These are phyloP conservation scores for Arthroderma uncinatum DNA, from an alignment of 2,329 filamentous ascomycete species.

Conservation along the genomic window DNA sequence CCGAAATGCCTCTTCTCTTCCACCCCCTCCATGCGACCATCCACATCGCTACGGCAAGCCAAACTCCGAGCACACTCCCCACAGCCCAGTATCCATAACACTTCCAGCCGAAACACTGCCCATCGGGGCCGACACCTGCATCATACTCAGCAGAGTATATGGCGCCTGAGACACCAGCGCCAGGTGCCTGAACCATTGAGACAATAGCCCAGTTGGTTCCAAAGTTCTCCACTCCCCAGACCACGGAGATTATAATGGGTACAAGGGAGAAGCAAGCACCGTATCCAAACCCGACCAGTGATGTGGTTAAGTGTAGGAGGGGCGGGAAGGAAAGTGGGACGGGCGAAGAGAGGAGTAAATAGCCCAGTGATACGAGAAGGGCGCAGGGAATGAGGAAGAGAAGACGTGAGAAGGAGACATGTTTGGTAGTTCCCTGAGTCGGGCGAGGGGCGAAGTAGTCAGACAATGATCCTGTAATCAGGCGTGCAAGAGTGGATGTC, in stretches of 20 bases:
- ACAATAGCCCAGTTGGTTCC: constrained; percentile 97
- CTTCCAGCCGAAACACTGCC: constrained; percentile 65
- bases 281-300: constrained; percentile 79
- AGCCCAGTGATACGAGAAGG: constrained; percentile 60
- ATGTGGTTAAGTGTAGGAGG: constrained; percentile 76
- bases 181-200: constrained; percentile 77
- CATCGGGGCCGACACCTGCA: constrained; percentile 28
- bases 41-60: constrained; percentile 62
- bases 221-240: constrained; percentile 98
- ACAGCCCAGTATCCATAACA: constrained; percentile 93
- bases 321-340: constrained; percentile 65
- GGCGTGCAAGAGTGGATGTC: constrained; percentile 77
- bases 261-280: constrained; percentile 82
- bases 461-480: constrained; percentile 80
- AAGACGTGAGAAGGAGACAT: constrained; percentile 61
- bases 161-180: constrained; percentile 79
- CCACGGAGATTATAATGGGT: constrained; percentile 87
- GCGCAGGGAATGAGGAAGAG: constrained; percentile 67
- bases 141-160: constrained; percentile 56
- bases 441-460: constrained; percentile 67
- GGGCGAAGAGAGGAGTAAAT: constrained; percentile 67
- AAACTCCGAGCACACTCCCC: constrained; percentile 57
- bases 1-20: constrained; percentile 62
- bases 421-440: constrained; percentile 31
- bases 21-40: constrained; percentile 79